Evolutionary conservation across 495 filamentous ascomycete species (phyloP).

Genomic region (Xylaria acuta): DNA sequence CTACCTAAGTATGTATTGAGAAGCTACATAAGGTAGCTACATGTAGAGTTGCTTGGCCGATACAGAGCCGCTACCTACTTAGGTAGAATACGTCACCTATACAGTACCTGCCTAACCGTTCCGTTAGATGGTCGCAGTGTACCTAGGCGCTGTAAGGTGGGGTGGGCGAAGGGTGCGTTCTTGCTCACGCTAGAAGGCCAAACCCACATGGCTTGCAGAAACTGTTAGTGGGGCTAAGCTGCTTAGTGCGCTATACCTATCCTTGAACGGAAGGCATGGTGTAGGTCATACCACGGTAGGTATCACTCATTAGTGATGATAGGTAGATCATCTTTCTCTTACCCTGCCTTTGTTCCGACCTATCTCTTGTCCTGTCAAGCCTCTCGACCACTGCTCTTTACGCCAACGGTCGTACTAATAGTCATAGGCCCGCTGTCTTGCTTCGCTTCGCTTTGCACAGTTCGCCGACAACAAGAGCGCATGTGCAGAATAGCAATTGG

Average conservation of each 20-base stretch:
- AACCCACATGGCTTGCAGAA: slow-evolving; percentile 28
- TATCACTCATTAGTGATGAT: neutral
- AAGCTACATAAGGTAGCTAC: neutral
- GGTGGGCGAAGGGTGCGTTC: slow-evolving; percentile 1
- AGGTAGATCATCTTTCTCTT: slow-evolving; percentile 2
- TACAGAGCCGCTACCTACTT: neutral
- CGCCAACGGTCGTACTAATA: neutral
- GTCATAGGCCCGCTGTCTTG: neutral
- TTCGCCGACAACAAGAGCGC: neutral
- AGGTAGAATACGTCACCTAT: too few relatives aligned
- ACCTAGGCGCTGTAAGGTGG: neutral
- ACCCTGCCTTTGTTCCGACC: neutral
- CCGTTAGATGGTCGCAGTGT: neutral
- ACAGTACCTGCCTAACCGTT: too few relatives aligned
- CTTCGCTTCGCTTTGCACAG: neutral
- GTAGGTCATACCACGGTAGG: slow-evolving; percentile 4
- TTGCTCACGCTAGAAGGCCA: slow-evolving; percentile 5
- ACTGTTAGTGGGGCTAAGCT: slow-evolving; percentile 7
- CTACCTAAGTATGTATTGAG: too few relatives aligned
- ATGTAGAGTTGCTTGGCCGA: neutral
- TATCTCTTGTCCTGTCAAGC: neutral
- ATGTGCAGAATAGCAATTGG: slow-evolving; percentile 10
- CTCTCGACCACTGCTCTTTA: slow-evolving; percentile 3
- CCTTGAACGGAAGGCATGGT: slow-evolving; percentile 4
- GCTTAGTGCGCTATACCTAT: neutral